Conservation (phyloP, 805 yeast species). For the Isabelozyma rhagii region DNA sequence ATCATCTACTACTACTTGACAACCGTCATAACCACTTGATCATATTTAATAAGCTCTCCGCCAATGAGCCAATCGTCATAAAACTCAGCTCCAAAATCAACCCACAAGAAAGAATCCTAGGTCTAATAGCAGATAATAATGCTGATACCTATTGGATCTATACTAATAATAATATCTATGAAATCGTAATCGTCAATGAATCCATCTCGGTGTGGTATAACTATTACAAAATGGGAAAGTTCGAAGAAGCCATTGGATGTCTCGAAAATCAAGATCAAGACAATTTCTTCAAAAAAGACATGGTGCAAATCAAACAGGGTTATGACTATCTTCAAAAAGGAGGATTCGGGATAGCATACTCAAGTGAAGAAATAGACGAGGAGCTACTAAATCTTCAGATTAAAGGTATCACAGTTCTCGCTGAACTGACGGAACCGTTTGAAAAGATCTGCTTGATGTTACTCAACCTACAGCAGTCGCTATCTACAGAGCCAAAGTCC, state of each 20-base stretch:
- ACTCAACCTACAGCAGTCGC: slow-evolving; percentile 12
- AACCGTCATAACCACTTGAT: slow-evolving; percentile 13
- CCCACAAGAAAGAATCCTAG: slow-evolving; percentile 14
- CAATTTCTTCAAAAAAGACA: slow-evolving; percentile 20
- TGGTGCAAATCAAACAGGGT: slow-evolving; percentile 35
- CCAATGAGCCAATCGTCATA: slow-evolving; percentile 4
- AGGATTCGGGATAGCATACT: slow-evolving; percentile 27
- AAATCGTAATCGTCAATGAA: slow-evolving; percentile 69
- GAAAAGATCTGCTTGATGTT: slow-evolving; percentile 63
- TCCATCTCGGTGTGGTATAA: slow-evolving; percentile 69
- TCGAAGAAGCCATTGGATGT: slow-evolving; percentile 58
- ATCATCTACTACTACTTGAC: slow-evolving; percentile 25
- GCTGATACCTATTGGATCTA: slow-evolving; percentile 73
- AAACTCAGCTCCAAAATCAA: slow-evolving; percentile 4
- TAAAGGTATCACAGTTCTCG: slow-evolving; percentile 44
- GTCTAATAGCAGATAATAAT: slow-evolving; percentile 26
- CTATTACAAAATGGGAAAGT: slow-evolving; percentile 41
- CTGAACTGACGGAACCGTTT: slow-evolving; percentile 61
- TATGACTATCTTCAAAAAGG: slow-evolving; percentile 32
- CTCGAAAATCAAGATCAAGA: slow-evolving; percentile 13
- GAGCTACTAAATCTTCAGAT: slow-evolving; percentile 31
- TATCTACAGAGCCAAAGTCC: neutral
- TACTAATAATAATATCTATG: slow-evolving; percentile 60
- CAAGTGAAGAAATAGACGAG: slow-evolving; percentile 9
- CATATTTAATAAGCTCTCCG: slow-evolving; percentile 26